Conservation (phyloP, 2,329 filamentous ascomycete genomes). For the Penicillium sp. region DNA sequence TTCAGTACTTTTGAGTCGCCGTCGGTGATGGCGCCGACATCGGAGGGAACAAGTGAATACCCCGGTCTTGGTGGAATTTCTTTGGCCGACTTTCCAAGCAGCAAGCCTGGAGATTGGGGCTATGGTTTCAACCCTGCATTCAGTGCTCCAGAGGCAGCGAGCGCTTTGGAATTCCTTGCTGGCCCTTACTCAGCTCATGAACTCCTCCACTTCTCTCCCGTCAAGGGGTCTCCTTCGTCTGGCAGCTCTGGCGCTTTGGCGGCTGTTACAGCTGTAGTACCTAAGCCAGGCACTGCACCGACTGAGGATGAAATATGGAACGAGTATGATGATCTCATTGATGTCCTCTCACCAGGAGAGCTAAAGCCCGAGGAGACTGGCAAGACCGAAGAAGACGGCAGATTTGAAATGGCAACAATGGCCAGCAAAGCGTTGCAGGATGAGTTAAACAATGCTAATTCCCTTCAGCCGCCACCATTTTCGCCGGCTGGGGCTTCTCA, state of each 20-base stretch:
- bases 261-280: slow-evolving; percentile 68
- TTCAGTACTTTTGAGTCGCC: slow-evolving; percentile 61
- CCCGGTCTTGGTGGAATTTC: slow-evolving; percentile 29
- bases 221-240: slow-evolving; percentile 72
- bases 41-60: slow-evolving; percentile 29
- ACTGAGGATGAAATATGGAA: slow-evolving; percentile 91
- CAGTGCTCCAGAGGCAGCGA: slow-evolving; percentile 38
- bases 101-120: slow-evolving; percentile 29
- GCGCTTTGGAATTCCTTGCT: slow-evolving; percentile 39
- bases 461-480: slow-evolving; percentile 10
- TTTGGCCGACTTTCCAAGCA: slow-evolving; percentile 30
- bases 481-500: slow-evolving; percentile 31
- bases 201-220: slow-evolving; percentile 74
- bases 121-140: slow-evolving; percentile 39
- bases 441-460: slow-evolving; percentile 33
- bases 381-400: slow-evolving; percentile 28
- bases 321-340: slow-evolving; percentile 87
- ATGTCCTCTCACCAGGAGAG: slow-evolving; percentile 58
- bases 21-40: slow-evolving; percentile 40
- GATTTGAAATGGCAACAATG: slow-evolving; percentile 43
- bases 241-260: slow-evolving; percentile 66
- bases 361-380: slow-evolving; percentile 24
- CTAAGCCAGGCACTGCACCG: slow-evolving; percentile 63
- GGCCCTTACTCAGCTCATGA: slow-evolving; percentile 55
- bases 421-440: slow-evolving; percentile 46